Conservation (phyloP, 192 early-diverging fungal species). For the Backusella psychrophila region DNA sequence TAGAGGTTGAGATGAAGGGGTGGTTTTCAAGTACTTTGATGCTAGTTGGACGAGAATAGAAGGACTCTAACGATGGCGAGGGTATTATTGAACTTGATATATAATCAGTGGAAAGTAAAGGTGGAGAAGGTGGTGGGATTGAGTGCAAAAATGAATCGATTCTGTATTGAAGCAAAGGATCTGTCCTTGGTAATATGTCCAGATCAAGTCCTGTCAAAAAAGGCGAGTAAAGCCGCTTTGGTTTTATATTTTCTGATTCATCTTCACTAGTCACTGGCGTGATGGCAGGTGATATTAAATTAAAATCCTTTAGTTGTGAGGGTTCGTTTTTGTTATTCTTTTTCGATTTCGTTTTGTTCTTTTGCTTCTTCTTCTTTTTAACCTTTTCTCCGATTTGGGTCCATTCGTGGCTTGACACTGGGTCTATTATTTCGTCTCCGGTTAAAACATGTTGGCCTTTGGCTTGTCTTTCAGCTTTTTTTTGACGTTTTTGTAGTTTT, state of each 20-base stretch:
- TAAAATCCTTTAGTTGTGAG: background rate
- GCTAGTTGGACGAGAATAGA: background rate
- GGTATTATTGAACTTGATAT: slow-evolving; percentile 12
- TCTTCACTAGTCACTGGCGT: slow-evolving; percentile 19
- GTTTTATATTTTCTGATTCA: background rate
- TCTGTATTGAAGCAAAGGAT: background rate
- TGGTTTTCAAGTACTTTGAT: slow-evolving; percentile 12
- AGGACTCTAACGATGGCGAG: background rate
- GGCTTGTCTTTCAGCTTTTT: background rate
- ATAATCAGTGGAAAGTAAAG: background rate
- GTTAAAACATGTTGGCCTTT: background rate
- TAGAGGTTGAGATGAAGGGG: slow-evolving; percentile 7
- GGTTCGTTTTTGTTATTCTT: background rate
- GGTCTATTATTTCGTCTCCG: background rate
- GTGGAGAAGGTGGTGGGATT: background rate
- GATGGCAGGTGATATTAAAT: background rate
- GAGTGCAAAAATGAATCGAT: background rate
- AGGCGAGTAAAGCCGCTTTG: slow-evolving; percentile 2
- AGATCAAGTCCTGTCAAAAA: slow-evolving; percentile 19
- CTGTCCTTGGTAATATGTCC: slow-evolving; percentile 14
- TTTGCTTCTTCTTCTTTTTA: background rate
- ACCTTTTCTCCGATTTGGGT: background rate
- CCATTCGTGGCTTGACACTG: background rate
- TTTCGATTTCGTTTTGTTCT: background rate
- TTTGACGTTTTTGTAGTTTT: background rate